phyloP scores from a whole-genome alignment of 75 land plant genomes.

The Chamaecyparis obtusa region DNA sequence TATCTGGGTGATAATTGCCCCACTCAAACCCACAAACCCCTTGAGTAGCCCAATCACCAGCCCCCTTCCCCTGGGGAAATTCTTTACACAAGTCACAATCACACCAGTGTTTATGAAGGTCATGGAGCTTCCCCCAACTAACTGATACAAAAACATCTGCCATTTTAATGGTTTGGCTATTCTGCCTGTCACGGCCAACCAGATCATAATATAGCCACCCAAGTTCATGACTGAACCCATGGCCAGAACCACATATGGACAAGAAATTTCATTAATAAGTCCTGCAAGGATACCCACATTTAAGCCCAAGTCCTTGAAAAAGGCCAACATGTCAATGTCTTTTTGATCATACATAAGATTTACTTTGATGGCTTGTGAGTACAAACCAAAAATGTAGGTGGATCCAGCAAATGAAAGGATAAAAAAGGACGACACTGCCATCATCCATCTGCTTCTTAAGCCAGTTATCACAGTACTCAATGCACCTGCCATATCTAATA shows the following conservation, averaged over 20 bases:
- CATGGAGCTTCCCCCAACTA: constrained; percentile 26
- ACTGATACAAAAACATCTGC: constrained; percentile 41
- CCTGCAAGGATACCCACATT: constrained; percentile 38
- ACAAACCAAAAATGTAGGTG: constrained; percentile 33
- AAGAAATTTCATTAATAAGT: constrained; percentile 21
- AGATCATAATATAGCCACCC: constrained; percentile 36
- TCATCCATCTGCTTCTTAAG: constrained; percentile 28
- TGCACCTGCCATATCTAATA: not conserved
- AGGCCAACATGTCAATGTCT: constrained; percentile 28
- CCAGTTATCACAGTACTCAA: not conserved
- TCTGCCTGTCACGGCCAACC: constrained; percentile 30
- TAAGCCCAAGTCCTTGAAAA: constrained; percentile 31
- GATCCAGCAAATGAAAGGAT: constrained; percentile 19
- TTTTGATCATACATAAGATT: constrained; percentile 25
- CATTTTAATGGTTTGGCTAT: constrained; percentile 20
- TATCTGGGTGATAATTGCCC: constrained; percentile 32
- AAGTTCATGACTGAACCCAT: constrained; percentile 22
- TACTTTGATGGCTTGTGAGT: constrained; percentile 19
- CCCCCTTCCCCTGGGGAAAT: constrained; percentile 30
- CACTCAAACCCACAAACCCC: constrained; percentile 40
- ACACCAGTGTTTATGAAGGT: constrained; percentile 37
- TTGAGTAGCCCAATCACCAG: constrained; percentile 36
- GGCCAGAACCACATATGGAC: constrained; percentile 30
- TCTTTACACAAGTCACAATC: constrained; percentile 31
- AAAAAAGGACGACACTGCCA: constrained; percentile 22